Evolutionary conservation across 148 eudicot genomes (phyloP), one percentile per base, ranked within the genome.

Genomic region (Fagopyrum homotropicum): DNA sequence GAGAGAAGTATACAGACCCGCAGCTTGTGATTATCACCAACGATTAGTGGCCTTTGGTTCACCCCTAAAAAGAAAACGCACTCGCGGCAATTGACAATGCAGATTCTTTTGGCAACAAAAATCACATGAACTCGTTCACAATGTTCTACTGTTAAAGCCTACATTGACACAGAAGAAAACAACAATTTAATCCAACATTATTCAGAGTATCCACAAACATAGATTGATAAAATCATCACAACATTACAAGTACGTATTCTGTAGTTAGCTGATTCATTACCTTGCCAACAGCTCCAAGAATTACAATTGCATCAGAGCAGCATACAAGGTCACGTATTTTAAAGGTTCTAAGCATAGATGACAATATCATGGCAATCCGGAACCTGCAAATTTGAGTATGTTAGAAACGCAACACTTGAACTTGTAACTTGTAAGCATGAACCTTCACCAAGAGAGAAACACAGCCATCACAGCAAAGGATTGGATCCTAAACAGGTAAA

Each of bases 201-300:
- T 64, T 2, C 17, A 64, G 14, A 29, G 12, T 63, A 11, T 22
- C 16, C n/a, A 63, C 4, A 5, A 2, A 54, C 4, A 4, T 60
- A 60, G 44, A 0, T 26, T 22, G 68, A 60, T 7, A 7, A 60
- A 7, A 22, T 22, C 26, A 22, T 22, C 26, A 22, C 26, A 2
- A 60, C 43, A 60, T 2, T 22, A 22, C 26, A 22, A 22, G 26
- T 22, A 22, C 26, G 26, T 22, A 22, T 22, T 22, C 26, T 22
- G 26, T 9, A 60, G 7, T 19, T 51, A 22, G 29, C 19, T 22
- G 63, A 16, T 26, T 45, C 52, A 81, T 77, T 83, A 92, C 98
- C 98, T 95, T 95, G 83, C 98, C 97, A 79, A 95, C 92, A 47
- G 98, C 98, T 73, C 98, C 98, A 35, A 95, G 89, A 80, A 95